A percentile compares a stretch with the other conserved stretches of the same genome.
Evolutionary conservation across 495 filamentous ascomycete species (phyloP).

Genomic region (Neurospora sp.): DNA sequence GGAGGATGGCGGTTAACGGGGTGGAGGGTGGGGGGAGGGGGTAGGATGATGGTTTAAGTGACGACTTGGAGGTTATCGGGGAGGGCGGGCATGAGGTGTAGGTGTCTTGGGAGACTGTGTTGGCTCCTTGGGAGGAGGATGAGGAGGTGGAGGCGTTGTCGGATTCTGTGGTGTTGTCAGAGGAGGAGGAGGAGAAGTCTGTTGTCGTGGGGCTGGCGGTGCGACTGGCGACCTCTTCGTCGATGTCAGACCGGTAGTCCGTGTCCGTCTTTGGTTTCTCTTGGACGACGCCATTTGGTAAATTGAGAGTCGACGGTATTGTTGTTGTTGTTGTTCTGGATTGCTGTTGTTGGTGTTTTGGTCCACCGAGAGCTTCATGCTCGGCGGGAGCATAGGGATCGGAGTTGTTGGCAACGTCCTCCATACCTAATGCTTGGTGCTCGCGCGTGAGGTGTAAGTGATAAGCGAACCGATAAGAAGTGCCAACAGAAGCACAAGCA

Average conservation of each 20-base stretch:
- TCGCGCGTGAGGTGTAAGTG: not conserved
- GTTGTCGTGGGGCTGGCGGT: not conserved
- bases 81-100: not conserved
- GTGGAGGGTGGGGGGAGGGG: slow-evolving; percentile 66
- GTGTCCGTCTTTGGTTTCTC: not conserved
- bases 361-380: no score
- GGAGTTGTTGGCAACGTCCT: not conserved
- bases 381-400: not conserved
- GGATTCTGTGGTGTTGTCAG: not conserved
- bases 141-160: not conserved
- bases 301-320: not conserved
- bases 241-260: not conserved
- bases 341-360: no score
- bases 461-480: not conserved
- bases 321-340: not conserved
- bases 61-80: not conserved
- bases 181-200: not conserved
- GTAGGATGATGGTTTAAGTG: slow-evolving; percentile 11
- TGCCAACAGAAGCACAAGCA: not conserved
- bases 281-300: not conserved
- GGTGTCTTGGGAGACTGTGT: not conserved
- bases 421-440: not conserved
- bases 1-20: slow-evolving; percentile 48
- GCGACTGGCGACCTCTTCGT: not conserved
- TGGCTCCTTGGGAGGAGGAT: not conserved